Conservation (phyloP, 1,284 basidiomycete species). For the Ceratobasidium sp. region DNA sequence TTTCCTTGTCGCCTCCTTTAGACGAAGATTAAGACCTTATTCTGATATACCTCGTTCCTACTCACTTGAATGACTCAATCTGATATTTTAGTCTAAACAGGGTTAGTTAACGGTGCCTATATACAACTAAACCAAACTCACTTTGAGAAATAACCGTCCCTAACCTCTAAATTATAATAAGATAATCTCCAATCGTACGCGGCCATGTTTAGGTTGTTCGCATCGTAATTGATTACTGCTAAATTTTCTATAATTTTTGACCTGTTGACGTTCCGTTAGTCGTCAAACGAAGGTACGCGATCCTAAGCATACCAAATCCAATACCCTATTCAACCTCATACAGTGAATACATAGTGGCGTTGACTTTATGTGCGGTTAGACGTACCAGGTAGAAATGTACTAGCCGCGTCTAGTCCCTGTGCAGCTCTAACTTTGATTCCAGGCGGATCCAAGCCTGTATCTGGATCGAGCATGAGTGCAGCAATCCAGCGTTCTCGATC, state of each 20-base stretch:
- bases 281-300: neutral
- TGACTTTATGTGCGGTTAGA: neutral
- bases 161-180: conserved; percentile 89
- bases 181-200: conserved; percentile 93
- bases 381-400: conserved; percentile 54
- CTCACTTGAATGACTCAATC: conserved; percentile 86
- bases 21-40: neutral
- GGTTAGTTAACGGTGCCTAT: no score
- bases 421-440: conserved; percentile 92
- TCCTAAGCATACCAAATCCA: conserved; percentile 87
- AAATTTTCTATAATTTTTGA: conserved; percentile 95
- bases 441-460: conserved; percentile 91
- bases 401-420: conserved; percentile 74
- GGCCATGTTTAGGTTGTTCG: conserved; percentile 88
- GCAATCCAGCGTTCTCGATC: conserved; percentile 90
- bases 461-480: conserved; percentile 90
- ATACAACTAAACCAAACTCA: neutral
- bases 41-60: conserved; percentile 30
- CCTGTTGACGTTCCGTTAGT: conserved; percentile 60
- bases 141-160: conserved; percentile 90
- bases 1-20: conserved; percentile 75
- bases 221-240: conserved; percentile 90
- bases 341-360: neutral
- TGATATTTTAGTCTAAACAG: conserved; percentile 84
- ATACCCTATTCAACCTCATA: conserved; percentile 66